Evolutionary conservation across 116 monocot genomes (phyloP), one percentile per base, ranked within the genome.

Genomic region (Posidonia oceanica): DNA sequence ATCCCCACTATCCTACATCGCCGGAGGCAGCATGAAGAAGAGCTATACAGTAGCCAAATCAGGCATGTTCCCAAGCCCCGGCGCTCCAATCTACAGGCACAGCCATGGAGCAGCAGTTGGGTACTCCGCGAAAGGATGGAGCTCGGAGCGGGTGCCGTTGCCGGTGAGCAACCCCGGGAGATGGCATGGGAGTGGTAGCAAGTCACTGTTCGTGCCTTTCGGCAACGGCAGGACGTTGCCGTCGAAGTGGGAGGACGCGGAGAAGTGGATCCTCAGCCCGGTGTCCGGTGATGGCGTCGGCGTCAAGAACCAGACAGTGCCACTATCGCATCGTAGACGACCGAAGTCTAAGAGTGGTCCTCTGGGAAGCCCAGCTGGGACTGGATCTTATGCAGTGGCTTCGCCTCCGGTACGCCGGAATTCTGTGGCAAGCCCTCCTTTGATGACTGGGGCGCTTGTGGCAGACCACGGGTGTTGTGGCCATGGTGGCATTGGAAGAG

Each of bases 161-260:
- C 82, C 79, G 2, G 29, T 74, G 15, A 68, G 74, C 48, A 48
- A 0, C 54, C 61, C 66, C 14, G 69, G 77, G 44, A 71, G 78
- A 66, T 80, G 82, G 64, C 65, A 79, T 29, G 86, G 80, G 70
- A 72, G 48, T 10, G 48, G 83, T 7, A 69, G 76, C 29, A 29
- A 29, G 29, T 64, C 82, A 4, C 55, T 76, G 21, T 60, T 86
- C 42, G 58, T 87, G 16, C 85, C 93, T 0, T 82, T 84, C 74
- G 74, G 72, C 61, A 83, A 81, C 66, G 89, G 96, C 17, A 81
- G 82, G 36, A 64, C 77, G 2, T 70, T 98, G 83, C 97, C 97
- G 1, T 98, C 97, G 3, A 98, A 98, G 74, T 98, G 97, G 97
- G 97, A 98, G 76, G 93, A 98, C 67, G 97, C 97, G 0, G 97